Percentiles rank a stretch among this genome's conserved stretches.
Evolutionary conservation across 495 filamentous ascomycete genomes (phyloP).

Genomic region (Aspergillus ostianus): DNA sequence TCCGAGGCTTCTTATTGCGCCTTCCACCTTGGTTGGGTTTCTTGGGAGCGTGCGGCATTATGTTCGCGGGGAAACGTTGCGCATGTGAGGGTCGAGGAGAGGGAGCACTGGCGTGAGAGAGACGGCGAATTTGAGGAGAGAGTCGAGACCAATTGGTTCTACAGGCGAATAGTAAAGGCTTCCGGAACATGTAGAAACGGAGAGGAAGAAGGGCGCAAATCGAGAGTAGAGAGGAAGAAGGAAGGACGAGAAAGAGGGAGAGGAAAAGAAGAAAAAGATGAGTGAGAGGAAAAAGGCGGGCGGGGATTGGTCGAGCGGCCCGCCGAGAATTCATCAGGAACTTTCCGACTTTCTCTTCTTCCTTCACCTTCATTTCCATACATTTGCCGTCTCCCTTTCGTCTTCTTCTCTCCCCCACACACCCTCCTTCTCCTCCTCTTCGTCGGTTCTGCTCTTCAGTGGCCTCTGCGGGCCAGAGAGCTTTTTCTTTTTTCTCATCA

Average conservation of each 20-base stretch:
- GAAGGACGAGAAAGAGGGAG: not conserved
- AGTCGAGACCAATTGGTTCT: slow-evolving; percentile 8
- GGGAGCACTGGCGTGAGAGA: slow-evolving; percentile 9
- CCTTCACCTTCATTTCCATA: slow-evolving; percentile 3
- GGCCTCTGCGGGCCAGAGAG: slow-evolving; percentile 32
- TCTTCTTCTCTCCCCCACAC: slow-evolving; percentile 11
- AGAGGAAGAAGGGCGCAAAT: not conserved
- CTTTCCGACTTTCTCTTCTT: slow-evolving; percentile 4
- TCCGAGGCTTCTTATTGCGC: slow-evolving; percentile 56
- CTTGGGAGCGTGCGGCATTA: slow-evolving; percentile 31
- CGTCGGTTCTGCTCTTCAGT: slow-evolving; percentile 18
- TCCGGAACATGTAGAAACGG: slow-evolving; percentile 12
- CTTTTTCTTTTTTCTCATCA: slow-evolving; percentile 30
- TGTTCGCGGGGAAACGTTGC: slow-evolving; percentile 20
- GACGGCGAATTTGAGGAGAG: slow-evolving; percentile 3
- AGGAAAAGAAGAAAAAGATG: slow-evolving; percentile 4
- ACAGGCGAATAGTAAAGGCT: slow-evolving; percentile 10
- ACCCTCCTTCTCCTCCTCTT: slow-evolving; percentile 14
- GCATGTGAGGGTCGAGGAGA: slow-evolving; percentile 18
- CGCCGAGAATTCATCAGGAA: slow-evolving; percentile 27
- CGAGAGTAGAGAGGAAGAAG: not conserved
- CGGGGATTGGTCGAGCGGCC: slow-evolving; percentile 24
- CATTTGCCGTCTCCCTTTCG: slow-evolving; percentile 5
- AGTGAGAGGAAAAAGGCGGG: slow-evolving; percentile 14
- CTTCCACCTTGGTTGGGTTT: slow-evolving; percentile 31